These are phyloP conservation scores for Fagopyrum homotropicum DNA, from an alignment of 148 eudicot genomes.

Conservation along the genomic window DNA sequence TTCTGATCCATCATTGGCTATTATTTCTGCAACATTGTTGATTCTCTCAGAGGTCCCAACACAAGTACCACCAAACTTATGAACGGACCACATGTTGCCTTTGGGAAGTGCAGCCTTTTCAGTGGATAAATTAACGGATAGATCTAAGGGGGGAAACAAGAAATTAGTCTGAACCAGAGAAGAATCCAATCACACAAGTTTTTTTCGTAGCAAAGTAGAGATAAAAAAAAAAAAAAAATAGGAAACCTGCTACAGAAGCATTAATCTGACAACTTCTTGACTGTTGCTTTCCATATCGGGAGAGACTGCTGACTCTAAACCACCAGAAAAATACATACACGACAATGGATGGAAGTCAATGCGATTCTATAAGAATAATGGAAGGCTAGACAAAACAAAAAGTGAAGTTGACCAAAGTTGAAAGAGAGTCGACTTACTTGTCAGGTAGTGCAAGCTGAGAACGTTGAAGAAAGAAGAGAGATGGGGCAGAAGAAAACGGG, in stretches of 20 bases:
- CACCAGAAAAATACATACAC: not conserved
- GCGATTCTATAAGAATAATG: not conserved
- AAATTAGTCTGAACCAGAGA: not conserved
- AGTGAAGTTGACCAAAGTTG: not conserved
- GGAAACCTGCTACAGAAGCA: conserved; percentile 12
- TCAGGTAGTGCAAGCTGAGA: not conserved
- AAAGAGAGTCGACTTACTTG: not conserved
- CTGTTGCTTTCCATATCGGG: conserved; percentile 10
- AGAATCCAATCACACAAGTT: not conserved
- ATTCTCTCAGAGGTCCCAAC: conserved; percentile 85
- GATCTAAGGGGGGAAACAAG: conserved; percentile 27
- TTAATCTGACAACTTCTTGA: not conserved
- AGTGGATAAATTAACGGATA: conserved; percentile 33
- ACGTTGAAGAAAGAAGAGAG: not conserved
- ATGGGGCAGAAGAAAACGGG: not conserved
- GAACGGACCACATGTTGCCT: conserved; percentile 87
- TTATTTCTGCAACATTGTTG: conserved; percentile 72
- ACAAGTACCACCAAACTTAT: conserved; percentile 99
- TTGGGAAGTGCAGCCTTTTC: conserved; percentile 44
- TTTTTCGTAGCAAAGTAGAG: not conserved
- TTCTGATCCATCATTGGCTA: conserved; percentile 60
- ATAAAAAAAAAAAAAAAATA: not conserved
- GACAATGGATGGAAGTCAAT: not conserved
- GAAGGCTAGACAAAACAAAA: not conserved
- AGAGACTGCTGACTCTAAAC: conserved; percentile 1